Evolutionary conservation across 371 early-diverging fungal genomes (phyloP).

Genomic region (Coelomomyces lativittatus): DNA sequence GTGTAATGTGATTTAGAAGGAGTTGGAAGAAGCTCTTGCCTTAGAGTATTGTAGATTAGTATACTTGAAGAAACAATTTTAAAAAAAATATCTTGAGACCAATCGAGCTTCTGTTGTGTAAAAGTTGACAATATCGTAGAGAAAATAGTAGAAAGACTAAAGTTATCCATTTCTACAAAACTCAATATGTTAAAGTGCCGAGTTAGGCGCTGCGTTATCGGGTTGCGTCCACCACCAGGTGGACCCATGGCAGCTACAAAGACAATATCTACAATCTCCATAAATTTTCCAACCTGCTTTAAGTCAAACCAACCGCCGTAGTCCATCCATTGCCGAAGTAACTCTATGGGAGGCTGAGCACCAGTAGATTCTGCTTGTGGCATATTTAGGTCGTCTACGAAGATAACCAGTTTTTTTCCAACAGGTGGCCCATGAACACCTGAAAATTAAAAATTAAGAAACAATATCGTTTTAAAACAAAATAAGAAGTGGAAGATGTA

Average conservation of each 20-base stretch:
- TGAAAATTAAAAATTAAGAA: no score
- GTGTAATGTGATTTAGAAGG: conserved; percentile 44
- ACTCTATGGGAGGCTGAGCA: conserved; percentile 40
- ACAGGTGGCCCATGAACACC: conserved; percentile 34
- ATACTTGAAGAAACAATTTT: conserved; percentile 20
- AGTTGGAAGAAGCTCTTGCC: conserved; percentile 31
- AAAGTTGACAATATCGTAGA: conserved; percentile 23
- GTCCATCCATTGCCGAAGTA: conserved; percentile 40
- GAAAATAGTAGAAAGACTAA: conserved; percentile 21
- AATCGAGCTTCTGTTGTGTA: conserved; percentile 4
- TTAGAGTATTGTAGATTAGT: conserved; percentile 30
- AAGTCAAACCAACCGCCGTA: conserved; percentile 37
- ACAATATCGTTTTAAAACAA: no score
- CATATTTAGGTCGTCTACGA: conserved; percentile 44
- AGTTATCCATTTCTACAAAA: conserved; percentile 34
- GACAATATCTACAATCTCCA: conserved; percentile 33
- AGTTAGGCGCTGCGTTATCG: conserved; percentile 26
- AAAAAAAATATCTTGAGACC: conserved; percentile 5
- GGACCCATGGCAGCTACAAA: conserved; percentile 38
- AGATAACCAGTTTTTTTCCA: conserved; percentile 24
- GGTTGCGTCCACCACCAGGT: conserved; percentile 41
- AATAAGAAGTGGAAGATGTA: no score
- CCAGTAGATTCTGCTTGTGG: conserved; percentile 32
- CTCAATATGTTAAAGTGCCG: conserved; percentile 32
- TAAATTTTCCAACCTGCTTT: conserved; percentile 36